Base-by-base conservation (phyloP, 176 grass and related monocot species). In the Metroxylon sagu region DNA sequence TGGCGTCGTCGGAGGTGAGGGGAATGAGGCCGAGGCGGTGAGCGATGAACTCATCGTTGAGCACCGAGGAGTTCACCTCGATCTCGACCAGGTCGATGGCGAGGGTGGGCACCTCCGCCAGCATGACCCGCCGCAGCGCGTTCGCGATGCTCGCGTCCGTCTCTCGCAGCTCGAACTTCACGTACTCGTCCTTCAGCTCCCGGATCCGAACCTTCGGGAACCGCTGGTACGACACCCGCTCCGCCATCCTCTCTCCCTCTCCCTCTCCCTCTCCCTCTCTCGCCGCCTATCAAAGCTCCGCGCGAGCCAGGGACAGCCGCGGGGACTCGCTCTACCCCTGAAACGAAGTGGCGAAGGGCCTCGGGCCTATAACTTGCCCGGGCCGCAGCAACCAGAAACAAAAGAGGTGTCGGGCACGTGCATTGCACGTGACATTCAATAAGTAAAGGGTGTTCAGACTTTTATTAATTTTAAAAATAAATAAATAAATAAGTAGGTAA, bases 31-130 rank as follows among this genome's bases (percentile, higher is more conserved):
- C 93, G 4, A 98, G 76, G 29, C 93, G 83, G 64, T 92, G 93
- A 21, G 93, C 80, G 54, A 98, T 74, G 78, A 98, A 98, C 76
- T 98, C 93, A 72, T 98, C 93, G 70, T 98, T 98, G 66, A 98
- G 93, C 15, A 98, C 93, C 62, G 93, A 80, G 19, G 93, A 98
- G 79, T 98, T 98, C 50, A 59, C 79, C 75, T 79, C 80, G 62
- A 97, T 91, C 66, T 97, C 92, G 16, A 97, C 92, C 53, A 97
- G 81, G 73, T 91, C 92, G 69, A 91, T 97, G 59, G 87, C 87
- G 58, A 91, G 76, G 6, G 92, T 97, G 18, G 92, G 87, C 2
- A 97, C 92, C 78, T 97, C 92, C 17, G 92, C 92, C 28, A 97
- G 79, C 92, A 97, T 97, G 62, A 97, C 84, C 50, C 92, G 92